Percentiles rank a stretch among this genome's conserved stretches.
Evolutionary conservation across 768 basidiomycete genomes (phyloP).

Genomic region (Rhizopogon salebrosus): DNA sequence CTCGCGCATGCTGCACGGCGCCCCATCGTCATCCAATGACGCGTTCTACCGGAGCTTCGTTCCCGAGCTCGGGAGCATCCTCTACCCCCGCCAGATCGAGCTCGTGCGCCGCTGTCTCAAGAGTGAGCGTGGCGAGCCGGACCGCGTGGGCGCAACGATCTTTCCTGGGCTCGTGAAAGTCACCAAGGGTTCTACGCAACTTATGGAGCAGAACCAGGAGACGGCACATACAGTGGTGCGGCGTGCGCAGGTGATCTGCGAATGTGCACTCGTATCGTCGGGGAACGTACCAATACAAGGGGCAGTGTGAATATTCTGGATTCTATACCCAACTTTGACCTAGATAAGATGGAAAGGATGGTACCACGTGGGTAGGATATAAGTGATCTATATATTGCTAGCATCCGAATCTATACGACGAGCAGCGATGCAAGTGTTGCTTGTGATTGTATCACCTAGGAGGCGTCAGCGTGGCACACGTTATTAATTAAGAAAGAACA

Average conservation of each 20-base stretch:
- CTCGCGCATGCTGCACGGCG: constrained; percentile 82
- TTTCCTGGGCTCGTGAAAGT: constrained; percentile 89
- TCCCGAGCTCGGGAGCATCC: constrained; percentile 69
- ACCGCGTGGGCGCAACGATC: constrained; percentile 77
- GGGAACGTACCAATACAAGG: constrained; percentile 2
- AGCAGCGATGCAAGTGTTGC: constrained; percentile 79
- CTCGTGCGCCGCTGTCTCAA: constrained; percentile 77
- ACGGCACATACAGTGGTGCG: constrained; percentile 70
- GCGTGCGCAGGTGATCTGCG: constrained; percentile 82
- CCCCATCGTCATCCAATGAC: constrained; percentile 48
- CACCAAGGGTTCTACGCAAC: constrained; percentile 34
- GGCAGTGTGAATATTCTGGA: background rate
- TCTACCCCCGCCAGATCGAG: constrained; percentile 79
- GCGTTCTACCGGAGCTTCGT: constrained; percentile 86
- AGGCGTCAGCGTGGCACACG: constrained; percentile 9
- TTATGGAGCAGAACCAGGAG: constrained; percentile 36
- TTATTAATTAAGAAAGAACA: background rate
- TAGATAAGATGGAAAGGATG: constrained; percentile 5
- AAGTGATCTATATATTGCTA: constrained; percentile 16
- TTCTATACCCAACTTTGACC: background rate
- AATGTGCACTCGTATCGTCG: constrained; percentile 56
- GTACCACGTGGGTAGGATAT: constrained; percentile 11
- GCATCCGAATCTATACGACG: constrained; percentile 47
- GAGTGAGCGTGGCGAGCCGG: constrained; percentile 68
- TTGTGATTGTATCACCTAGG: constrained; percentile 75